phyloP scores from a whole-genome alignment of 768 basidiomycete genomes.

The Steccherinum ochraceum region DNA sequence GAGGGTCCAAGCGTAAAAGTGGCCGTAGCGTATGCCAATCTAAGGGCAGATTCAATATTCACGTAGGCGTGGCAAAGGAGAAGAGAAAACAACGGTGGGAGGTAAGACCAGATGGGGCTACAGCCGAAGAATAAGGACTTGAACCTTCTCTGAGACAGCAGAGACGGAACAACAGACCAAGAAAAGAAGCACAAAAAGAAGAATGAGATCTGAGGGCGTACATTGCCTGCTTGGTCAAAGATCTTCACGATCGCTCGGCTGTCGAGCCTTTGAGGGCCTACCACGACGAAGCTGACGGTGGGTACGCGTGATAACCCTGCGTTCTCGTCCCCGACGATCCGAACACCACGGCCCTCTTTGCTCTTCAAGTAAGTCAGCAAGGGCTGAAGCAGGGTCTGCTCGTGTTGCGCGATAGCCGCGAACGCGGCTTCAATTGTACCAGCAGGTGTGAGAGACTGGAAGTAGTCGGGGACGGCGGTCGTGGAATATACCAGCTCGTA shows the following conservation, averaged over 20 bases:
- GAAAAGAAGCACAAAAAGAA: background rate
- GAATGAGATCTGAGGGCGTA: slow-evolving; percentile 40
- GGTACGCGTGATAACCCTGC: slow-evolving; percentile 44
- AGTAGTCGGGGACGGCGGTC: slow-evolving; percentile 56
- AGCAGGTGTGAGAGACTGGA: slow-evolving; percentile 49
- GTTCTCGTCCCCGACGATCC: slow-evolving; percentile 58
- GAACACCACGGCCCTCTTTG: slow-evolving; percentile 52
- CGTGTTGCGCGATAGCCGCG: slow-evolving; percentile 52
- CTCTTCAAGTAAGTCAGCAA: slow-evolving; percentile 48
- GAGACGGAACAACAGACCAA: background rate
- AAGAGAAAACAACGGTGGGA: background rate
- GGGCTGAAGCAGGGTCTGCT: slow-evolving; percentile 48
- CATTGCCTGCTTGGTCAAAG: slow-evolving; percentile 60
- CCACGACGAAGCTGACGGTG: slow-evolving; percentile 68
- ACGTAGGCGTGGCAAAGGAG: background rate
- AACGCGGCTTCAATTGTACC: slow-evolving; percentile 42
- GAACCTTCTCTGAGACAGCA: background rate
- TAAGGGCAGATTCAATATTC: too few species aligned
- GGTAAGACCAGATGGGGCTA: background rate
- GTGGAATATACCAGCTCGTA: slow-evolving; percentile 64
- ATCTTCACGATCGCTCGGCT: slow-evolving; percentile 58
- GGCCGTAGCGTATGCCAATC: slow-evolving; percentile 75
- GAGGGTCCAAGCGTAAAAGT: slow-evolving; percentile 72
- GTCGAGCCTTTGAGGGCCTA: slow-evolving; percentile 45
- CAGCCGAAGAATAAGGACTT: too few species aligned